Conservation (phyloP, 2,329 filamentous ascomycete species). For the Trichothecium roseum region DNA sequence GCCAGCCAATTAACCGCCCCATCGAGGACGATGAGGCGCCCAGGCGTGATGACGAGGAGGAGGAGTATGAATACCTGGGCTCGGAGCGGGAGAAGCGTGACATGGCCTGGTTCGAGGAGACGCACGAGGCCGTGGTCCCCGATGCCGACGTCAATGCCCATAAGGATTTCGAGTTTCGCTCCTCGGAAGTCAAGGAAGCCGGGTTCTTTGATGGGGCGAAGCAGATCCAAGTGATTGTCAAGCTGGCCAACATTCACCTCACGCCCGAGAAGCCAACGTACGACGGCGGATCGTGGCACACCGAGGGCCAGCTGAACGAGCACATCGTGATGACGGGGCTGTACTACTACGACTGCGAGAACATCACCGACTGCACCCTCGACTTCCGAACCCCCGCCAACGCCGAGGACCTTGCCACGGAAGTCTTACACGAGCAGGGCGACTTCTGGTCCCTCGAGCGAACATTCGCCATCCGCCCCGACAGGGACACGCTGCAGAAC, state of each 20-base stretch:
- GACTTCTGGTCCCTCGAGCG: slow-evolving; percentile 22
- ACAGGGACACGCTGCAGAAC: slow-evolving; percentile 15
- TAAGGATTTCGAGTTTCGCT: slow-evolving; percentile 5
- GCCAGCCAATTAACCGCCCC: slow-evolving; percentile 11
- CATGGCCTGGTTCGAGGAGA: slow-evolving; percentile 15
- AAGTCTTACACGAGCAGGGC: slow-evolving; percentile 18
- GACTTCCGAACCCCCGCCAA: slow-evolving; percentile 35
- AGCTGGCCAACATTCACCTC: slow-evolving; percentile 51
- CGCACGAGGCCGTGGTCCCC: slow-evolving; percentile 12
- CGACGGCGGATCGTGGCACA: slow-evolving; percentile 41
- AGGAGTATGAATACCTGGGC: slow-evolving; percentile 7
- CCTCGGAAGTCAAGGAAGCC: slow-evolving; percentile 13
- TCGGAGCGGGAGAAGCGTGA: slow-evolving; percentile 12
- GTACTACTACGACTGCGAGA: slow-evolving; percentile 51
- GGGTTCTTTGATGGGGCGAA: slow-evolving; percentile 17
- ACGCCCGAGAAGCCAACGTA: slow-evolving; percentile 47
- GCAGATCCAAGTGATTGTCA: slow-evolving; percentile 51
- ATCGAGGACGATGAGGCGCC: slow-evolving; percentile 13
- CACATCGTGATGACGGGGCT: slow-evolving; percentile 53
- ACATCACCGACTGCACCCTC: slow-evolving; percentile 43
- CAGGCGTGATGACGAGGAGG: slow-evolving; percentile 9
- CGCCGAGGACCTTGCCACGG: slow-evolving; percentile 12
- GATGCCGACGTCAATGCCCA: slow-evolving; percentile 5
- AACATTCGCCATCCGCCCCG: slow-evolving; percentile 21
- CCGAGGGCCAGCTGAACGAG: slow-evolving; percentile 49